Percentiles rank a stretch among this genome's conserved stretches.
phyloP scores from a whole-genome alignment of 1,284 basidiomycete genomes.

The Phaffia rhodozyma region DNA sequence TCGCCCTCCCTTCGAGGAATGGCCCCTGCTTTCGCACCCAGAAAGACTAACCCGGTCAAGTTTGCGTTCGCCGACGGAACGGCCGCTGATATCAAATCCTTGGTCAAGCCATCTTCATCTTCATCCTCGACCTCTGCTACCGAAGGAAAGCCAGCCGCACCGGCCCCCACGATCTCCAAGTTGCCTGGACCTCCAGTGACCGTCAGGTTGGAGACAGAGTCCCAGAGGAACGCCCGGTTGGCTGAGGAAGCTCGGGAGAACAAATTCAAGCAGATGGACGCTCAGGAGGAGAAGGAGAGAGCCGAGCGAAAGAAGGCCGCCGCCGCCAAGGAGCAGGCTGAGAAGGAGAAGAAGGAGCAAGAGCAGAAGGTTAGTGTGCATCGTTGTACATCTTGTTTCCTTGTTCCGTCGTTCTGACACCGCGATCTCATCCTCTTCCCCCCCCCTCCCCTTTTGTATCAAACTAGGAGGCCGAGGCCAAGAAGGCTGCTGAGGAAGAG shows the following conservation, averaged over 20 bases:
- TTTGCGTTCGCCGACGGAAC: constrained; percentile 34
- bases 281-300: constrained; percentile 31
- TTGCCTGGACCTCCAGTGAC: constrained; percentile 28
- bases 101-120: neutral
- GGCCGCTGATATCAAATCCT: constrained; percentile 29
- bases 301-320: constrained; percentile 24
- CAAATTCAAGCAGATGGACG: constrained; percentile 30
- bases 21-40: constrained; percentile 20
- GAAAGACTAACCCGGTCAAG: constrained; percentile 27
- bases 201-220: constrained; percentile 42
- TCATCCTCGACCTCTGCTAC: constrained; percentile 24
- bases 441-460: constrained; percentile 27
- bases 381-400: neutral
- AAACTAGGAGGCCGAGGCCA: constrained; percentile 38
- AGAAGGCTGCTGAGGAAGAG: constrained; percentile 44
- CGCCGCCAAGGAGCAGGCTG: constrained; percentile 24
- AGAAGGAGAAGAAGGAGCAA: constrained; percentile 36
- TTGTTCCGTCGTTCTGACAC: no score
- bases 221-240: constrained; percentile 35
- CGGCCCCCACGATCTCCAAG: constrained; percentile 25
- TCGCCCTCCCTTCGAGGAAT: constrained; percentile 15
- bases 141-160: constrained; percentile 30
- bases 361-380: constrained; percentile 42
- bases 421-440: neutral
- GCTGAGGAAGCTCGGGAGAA: constrained; percentile 27